These are phyloP conservation scores for Xylaria sp. DNA, from an alignment of 2,329 filamentous ascomycete genomes.

Conservation along the genomic window DNA sequence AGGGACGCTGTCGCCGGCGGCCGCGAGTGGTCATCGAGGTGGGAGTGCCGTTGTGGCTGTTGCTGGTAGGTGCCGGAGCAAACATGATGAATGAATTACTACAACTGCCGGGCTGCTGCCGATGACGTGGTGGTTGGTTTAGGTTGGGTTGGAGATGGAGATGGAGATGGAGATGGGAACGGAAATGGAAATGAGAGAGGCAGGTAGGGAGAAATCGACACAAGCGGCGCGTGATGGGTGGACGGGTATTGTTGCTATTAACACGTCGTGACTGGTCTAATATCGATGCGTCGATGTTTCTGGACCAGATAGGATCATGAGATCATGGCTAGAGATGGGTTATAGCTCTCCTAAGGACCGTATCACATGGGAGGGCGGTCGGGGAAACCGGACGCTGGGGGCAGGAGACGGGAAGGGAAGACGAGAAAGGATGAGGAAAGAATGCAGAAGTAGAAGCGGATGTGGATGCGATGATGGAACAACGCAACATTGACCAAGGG, in stretches of 20 bases:
- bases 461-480: constrained; percentile 33
- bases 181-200: constrained; percentile 17
- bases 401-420: constrained; percentile 11
- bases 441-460: constrained; percentile 27
- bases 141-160: no score
- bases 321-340: constrained; percentile 39
- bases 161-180: no score
- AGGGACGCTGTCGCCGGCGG: constrained; percentile 70
- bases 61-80: constrained; percentile 64
- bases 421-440: constrained; percentile 32
- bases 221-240: constrained; percentile 27
- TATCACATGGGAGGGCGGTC: constrained; percentile 27
- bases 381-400: constrained; percentile 24
- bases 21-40: constrained; percentile 66
- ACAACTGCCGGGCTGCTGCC: constrained; percentile 29
- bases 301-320: constrained; percentile 39
- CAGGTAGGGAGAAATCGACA: constrained; percentile 18
- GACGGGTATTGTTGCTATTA: neutral
- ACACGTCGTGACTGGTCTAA: constrained; percentile 5
- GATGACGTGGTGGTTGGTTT: constrained; percentile 34
- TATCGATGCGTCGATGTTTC: constrained; percentile 45
- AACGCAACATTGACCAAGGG: constrained; percentile 44
- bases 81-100: constrained; percentile 62
- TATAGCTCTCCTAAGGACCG: neutral
- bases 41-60: constrained; percentile 52